Conservation (phyloP, 2,329 filamentous ascomycete genomes). For the Penicillium sp. region DNA sequence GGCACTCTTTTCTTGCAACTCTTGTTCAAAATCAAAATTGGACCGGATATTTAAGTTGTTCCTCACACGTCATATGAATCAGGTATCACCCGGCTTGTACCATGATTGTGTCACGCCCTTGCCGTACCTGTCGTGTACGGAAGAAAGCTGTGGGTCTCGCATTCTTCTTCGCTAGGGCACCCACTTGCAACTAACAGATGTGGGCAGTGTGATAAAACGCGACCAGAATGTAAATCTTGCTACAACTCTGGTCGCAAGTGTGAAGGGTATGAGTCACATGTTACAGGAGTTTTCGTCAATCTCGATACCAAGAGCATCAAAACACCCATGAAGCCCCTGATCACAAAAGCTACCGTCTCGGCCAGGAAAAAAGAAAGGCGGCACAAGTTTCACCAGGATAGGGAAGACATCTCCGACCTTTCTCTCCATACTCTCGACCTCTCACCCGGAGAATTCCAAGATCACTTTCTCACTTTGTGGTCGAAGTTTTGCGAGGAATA, state of each 20-base stretch:
- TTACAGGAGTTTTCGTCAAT: slow-evolving; percentile 8
- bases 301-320: slow-evolving; percentile 4
- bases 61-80: too few relatives aligned
- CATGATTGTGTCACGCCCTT: neutral
- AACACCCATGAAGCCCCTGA: slow-evolving; percentile 5
- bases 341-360: slow-evolving; percentile 2
- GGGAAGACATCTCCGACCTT: neutral
- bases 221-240: slow-evolving; percentile 6
- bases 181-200: neutral
- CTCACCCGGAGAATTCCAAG: slow-evolving; percentile 5
- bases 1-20: neutral
- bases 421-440: slow-evolving; percentile 8
- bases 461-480: slow-evolving; percentile 10
- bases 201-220: slow-evolving; percentile 5
- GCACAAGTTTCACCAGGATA: neutral
- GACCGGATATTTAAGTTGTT: too few relatives aligned
- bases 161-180: neutral
- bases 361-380: neutral
- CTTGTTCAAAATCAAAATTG: too few relatives aligned
- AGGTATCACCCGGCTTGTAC: neutral
- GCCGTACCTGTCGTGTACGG: slow-evolving; percentile 4
- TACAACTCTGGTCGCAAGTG: slow-evolving; percentile 6
- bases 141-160: slow-evolving; percentile 5
- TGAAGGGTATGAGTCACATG: slow-evolving; percentile 4
- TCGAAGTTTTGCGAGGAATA: neutral